phyloP scores from a whole-genome alignment of 495 filamentous ascomycete genomes.

The Penicillium simplicissimum region DNA sequence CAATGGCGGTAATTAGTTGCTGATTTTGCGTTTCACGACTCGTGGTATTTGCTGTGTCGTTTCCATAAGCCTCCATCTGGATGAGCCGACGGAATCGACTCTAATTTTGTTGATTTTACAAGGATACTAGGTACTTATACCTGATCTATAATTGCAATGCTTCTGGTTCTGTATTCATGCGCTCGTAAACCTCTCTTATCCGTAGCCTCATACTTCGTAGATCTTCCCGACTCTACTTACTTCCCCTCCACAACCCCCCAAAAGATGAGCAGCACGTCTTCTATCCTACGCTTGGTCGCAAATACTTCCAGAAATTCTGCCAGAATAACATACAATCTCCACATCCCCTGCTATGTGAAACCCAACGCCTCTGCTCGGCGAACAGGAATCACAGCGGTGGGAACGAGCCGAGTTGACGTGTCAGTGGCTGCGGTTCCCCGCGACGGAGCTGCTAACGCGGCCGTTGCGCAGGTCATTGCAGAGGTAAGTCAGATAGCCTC shows the following conservation, averaged over 20 bases:
- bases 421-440: conserved; percentile 62
- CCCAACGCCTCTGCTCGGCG: conserved; percentile 61
- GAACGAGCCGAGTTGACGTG: conserved; percentile 56
- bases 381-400: conserved; percentile 57
- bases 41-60: not conserved
- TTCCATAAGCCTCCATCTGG: not conserved
- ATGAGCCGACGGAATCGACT: not conserved
- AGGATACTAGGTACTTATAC: not conserved
- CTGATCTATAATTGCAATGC: not conserved
- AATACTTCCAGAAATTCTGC: conserved; percentile 5
- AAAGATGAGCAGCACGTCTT: conserved; percentile 10
- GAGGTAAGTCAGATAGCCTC: conserved; percentile 44
- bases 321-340: conserved; percentile 31
- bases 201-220: not conserved
- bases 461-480: conserved; percentile 63
- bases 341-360: conserved; percentile 62
- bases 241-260: not conserved
- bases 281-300: conserved; percentile 32
- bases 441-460: conserved; percentile 67
- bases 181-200: not conserved
- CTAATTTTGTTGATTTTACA: not conserved
- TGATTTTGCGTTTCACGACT: not conserved
- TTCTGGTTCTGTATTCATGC: not conserved
- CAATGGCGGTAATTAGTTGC: not conserved
- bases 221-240: conserved; percentile 1